Evolutionary conservation across 2,329 filamentous ascomycete genomes (phyloP), one percentile per base, ranked within the genome.

Genomic region (Epichloe festucae): DNA sequence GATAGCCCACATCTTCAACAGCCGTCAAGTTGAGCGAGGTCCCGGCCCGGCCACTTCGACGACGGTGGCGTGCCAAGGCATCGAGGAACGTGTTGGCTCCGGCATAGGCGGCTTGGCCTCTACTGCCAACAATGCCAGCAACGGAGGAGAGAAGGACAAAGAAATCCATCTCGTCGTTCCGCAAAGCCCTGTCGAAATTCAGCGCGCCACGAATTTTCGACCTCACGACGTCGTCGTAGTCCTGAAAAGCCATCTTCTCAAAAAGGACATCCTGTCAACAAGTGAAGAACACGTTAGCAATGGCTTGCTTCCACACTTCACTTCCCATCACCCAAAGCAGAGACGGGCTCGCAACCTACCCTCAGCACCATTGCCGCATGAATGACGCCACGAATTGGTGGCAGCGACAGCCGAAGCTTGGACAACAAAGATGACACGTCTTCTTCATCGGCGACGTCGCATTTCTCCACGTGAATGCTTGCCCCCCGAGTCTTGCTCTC

Each of bases 61-160:
- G 62, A 3, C 74, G 67, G 53, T 72, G 63, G 21, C 66, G 67
- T n/a, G 55, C 53, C 5, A 60, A 50, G 1, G 57, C 54, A 31
- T 60, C 59, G 3, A 75, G 62, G 62, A 72, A 77, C 44, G 68
- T 67, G 58, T 77, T 77, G 17, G 69, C 74, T 0, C 73, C 71
- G 2, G 71, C 66, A 58, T 81, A 81, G 3, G 75, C 74, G 6
- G 74, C 72, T 54, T 79, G 76, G 0, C 73, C 73, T 46, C 67
- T 66, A 58, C 74, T 73, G 1, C 75, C 76, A 12, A 78, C 73
- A 2, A 74, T 67, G 11, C 74, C 70, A 4, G 73, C 71, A 0
- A 72, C 70, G 3, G 75, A 75, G 0, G 77, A 79, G 21, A 77
- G 70, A 17, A 72, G 68, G n/a, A 76, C 63, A 60, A 79, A 79